A percentile compares a stretch with the other conserved stretches of the same genome.
These are phyloP conservation scores for Excoecaria cochinchinensis DNA, from an alignment of 345 rosid species.

Conservation along the genomic window DNA sequence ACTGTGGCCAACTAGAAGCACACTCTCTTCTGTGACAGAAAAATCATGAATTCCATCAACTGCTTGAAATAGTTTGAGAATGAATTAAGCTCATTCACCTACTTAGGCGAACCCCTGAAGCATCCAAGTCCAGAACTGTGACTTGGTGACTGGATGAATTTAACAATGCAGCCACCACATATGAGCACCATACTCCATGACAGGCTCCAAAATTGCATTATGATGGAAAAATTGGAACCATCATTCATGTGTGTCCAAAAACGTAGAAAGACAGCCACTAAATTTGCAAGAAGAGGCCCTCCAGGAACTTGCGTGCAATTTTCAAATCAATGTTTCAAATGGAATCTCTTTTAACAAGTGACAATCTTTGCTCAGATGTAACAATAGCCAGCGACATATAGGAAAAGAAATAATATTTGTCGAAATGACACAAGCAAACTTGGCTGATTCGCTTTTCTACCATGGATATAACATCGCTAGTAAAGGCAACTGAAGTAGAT, in stretches of 20 bases:
- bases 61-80: conserved; percentile 35
- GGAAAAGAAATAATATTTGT: background rate
- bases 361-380: background rate
- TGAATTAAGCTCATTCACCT: conserved; percentile 23
- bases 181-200: conserved; percentile 23
- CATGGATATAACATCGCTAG: background rate
- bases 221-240: too few species aligned
- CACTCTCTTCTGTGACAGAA: conserved; percentile 35
- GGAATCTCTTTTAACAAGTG: background rate
- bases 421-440: background rate
- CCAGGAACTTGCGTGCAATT: too few species aligned
- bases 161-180: conserved; percentile 26
- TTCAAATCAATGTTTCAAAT: too few species aligned
- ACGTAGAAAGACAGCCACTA: too few species aligned
- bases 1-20: conserved; percentile 44
- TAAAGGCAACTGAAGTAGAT: background rate
- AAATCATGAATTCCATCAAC: conserved; percentile 30
- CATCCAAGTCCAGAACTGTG: conserved; percentile 34
- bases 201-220: too few species aligned
- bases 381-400: background rate
- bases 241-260: too few species aligned
- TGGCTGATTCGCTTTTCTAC: background rate
- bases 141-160: conserved; percentile 27
- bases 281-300: too few species aligned
- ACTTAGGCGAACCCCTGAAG: conserved; percentile 30